Evolutionary conservation across 257 asterid species (phyloP).

Genomic region (Solanum pinnatisectum): DNA sequence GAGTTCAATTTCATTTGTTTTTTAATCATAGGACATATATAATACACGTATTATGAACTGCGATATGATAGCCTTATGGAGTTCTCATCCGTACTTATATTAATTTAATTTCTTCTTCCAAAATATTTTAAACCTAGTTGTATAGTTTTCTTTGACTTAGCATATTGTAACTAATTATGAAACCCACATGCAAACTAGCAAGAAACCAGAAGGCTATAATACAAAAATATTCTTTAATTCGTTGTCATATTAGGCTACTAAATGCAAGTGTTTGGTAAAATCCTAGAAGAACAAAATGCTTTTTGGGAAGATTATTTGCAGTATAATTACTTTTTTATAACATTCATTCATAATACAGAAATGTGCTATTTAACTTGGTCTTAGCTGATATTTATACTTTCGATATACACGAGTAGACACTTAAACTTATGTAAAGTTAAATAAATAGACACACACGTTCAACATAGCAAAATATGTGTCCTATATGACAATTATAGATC

Average conservation of each 20-base stretch:
- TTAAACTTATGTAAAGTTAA: too few species aligned
- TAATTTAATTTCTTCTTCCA: neutral
- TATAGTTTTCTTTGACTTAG: neutral
- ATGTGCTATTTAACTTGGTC: too few species aligned
- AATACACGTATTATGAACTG: neutral
- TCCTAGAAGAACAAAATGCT: neutral
- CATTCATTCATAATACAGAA: neutral
- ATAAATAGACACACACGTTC: fast-evolving
- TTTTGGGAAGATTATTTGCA: fast-evolving
- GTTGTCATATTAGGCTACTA: neutral
- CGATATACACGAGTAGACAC: too few species aligned
- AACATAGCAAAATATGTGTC: too few species aligned
- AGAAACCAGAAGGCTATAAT: neutral
- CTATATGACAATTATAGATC: neutral
- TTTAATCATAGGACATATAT: neutral
- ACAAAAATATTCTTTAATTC: neutral
- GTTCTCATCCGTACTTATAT: neutral
- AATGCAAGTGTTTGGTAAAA: neutral
- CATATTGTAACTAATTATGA: neutral
- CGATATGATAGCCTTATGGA: neutral
- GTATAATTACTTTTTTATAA: neutral
- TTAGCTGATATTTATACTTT: fast-evolving
- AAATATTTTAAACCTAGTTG: neutral
- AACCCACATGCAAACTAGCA: neutral
- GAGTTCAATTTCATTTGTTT: neutral